phyloP scores from a whole-genome alignment of 139 green algal genomes.

The Pleodorina starrii region DNA sequence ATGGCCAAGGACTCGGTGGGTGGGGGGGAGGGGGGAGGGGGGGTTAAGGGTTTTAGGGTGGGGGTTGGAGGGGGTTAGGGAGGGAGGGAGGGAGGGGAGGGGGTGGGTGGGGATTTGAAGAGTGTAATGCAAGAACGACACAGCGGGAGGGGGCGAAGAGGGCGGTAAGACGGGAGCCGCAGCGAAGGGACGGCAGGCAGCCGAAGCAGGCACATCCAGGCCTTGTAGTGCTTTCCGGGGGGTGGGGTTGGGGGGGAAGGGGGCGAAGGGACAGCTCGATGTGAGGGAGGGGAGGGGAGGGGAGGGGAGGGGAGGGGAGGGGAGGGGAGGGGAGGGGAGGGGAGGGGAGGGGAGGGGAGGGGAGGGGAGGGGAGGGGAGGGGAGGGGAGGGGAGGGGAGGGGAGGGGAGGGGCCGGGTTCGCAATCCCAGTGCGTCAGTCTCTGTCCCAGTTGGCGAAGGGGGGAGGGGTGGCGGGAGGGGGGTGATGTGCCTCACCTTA shows the following conservation, averaged over 20 bases:
- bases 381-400: neutral
- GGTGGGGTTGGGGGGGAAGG: neutral
- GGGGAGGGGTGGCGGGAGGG: no score
- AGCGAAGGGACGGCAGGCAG: no score
- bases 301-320: no score
- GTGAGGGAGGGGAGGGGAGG: no score
- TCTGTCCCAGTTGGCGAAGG: neutral
- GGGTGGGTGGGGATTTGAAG: neutral
- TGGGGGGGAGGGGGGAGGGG: neutral
- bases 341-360: neutral
- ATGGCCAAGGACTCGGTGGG: conserved; percentile 94
- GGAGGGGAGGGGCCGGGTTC: neutral
- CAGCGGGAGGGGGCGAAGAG: no score
- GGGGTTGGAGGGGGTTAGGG: neutral
- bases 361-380: neutral
- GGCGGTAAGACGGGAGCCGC: no score
- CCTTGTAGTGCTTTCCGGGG: no score
- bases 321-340: neutral
- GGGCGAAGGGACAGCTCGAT: neutral
- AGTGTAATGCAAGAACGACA: neutral
- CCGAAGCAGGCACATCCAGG: no score
- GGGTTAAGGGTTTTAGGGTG: neutral
- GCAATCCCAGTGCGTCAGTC: no score
- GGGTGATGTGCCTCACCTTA: no score
- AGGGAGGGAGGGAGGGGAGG: neutral